A percentile compares a stretch with the other conserved stretches of the same genome.
These are phyloP conservation scores for Phlyctochytrium planicorne DNA, from an alignment of 192 early-diverging fungal species.

Conservation along the genomic window DNA sequence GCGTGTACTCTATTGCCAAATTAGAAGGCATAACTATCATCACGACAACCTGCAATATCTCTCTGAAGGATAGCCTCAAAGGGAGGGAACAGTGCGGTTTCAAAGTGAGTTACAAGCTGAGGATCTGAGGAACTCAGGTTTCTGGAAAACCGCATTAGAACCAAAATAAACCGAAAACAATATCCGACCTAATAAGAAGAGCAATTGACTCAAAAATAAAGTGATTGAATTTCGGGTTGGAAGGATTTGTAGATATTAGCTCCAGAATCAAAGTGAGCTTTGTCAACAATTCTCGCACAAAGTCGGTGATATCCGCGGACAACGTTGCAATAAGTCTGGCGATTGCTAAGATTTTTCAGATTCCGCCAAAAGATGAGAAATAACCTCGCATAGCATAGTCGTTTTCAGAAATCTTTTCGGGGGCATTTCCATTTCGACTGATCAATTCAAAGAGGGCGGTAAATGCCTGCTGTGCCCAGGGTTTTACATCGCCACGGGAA, in stretches of 20 bases:
- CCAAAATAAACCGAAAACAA: conserved; percentile 10
- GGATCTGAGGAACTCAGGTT: conserved; percentile 76
- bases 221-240: conserved; percentile 97
- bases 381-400: conserved; percentile 95
- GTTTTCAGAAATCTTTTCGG: conserved; percentile 94
- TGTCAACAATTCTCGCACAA: conserved; percentile 69
- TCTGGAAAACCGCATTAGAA: conserved; percentile 40
- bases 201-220: conserved; percentile 93
- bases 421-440: conserved; percentile 65
- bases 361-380: conserved; percentile 9
- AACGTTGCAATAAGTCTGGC: conserved; percentile 83
- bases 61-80: conserved; percentile 84
- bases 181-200: conserved; percentile 71
- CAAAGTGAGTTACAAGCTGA: conserved; percentile 74
- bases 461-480: conserved; percentile 67
- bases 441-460: conserved; percentile 74
- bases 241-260: conserved; percentile 89
- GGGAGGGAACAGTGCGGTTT: conserved; percentile 81
- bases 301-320: conserved; percentile 70
- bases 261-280: conserved; percentile 77
- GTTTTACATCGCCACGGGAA: conserved; percentile 66
- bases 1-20: conserved; percentile 72
- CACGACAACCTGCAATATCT: conserved; percentile 64
- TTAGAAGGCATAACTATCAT: conserved; percentile 1
- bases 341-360: conserved; percentile 49